Evolutionary conservation across 1,284 basidiomycete species (phyloP), one percentile per base, ranked within the genome.

Genomic region (Bjerkandera adusta): DNA sequence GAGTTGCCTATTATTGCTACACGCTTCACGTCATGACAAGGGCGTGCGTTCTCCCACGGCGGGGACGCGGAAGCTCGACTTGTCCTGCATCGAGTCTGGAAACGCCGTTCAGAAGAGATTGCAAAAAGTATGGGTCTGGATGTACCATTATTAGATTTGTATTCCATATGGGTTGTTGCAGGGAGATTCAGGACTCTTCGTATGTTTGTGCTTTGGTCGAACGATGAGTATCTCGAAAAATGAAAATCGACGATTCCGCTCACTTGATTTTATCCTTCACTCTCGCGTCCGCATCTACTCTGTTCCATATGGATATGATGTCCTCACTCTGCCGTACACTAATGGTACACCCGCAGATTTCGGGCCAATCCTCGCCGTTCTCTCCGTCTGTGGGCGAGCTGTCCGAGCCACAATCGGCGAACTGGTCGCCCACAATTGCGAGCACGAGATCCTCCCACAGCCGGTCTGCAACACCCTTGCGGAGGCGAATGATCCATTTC

Each of bases 401-500:
- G 1, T 52, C 61, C 15, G 56, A 57, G 16, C 71, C 73, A 57
- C 80, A 82, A 32, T 79, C 79, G 47, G 83, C 80, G 55, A 90
- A 91, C 64, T 87, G 82, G 62, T 90, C 89, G 1, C 89, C 89
- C 48, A 89, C 76, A 45, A 90, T 73, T 16, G 85, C 86, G 51
- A 89, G 71, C 24, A 90, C 78, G 37, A 91, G 75, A 58, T 87
- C 85, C 65, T 91, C 89, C 89, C 89, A 92, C 43, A 92, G 66
- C 18, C 86, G 78, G 65, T 92, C 89, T 5, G 86, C 79, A 36
- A 90, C 73, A 33, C 89, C 89, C 61, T 92, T 92, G 61, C 81
- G 81, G 40, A 94, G 75, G 51, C 92, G 85, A 51, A 94, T 81
- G 52, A 90, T 90, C 90, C 91, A 94, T 68, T 93, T 93, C n/a